Percentiles rank a stretch among this genome's conserved stretches.
Conservation (phyloP, 176 grass and related monocot species). For the Juncus effusus region DNA sequence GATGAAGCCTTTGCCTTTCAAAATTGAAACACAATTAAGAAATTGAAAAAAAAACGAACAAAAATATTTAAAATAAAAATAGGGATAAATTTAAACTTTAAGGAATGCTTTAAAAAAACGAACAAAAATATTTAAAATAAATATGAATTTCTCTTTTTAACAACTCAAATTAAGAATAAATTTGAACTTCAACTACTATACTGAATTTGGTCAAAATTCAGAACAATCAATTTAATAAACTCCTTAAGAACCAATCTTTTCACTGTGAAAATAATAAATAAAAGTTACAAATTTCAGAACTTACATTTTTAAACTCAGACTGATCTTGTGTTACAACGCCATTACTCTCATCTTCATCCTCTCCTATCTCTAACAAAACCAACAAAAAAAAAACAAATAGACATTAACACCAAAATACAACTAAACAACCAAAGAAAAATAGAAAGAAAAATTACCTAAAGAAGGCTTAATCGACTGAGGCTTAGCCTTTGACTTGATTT, state of each 20-base stretch:
- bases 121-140: too few relatives aligned
- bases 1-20: conserved; percentile 50
- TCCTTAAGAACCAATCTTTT: neutral
- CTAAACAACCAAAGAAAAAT: conserved; percentile 1
- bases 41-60: neutral
- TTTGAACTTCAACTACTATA: neutral
- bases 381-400: conserved; percentile 5
- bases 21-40: conserved; percentile 13
- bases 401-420: neutral
- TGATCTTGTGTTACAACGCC: conserved; percentile 12
- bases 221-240: conserved; percentile 1
- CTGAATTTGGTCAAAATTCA: neutral
- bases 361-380: conserved; percentile 12
- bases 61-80: neutral
- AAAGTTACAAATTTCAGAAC: neutral
- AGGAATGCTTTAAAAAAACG: neutral
- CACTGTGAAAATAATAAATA: conserved; percentile 16
- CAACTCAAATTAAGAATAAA: neutral
- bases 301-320: conserved; percentile 18
- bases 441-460: neutral
- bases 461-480: conserved; percentile 30
- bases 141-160: neutral
- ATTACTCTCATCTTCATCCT: conserved; percentile 1
- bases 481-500: conserved; percentile 29
- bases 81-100: neutral